These are phyloP conservation scores for Capsicum pubescens DNA, from an alignment of 257 asterid species.

Conservation along the genomic window DNA sequence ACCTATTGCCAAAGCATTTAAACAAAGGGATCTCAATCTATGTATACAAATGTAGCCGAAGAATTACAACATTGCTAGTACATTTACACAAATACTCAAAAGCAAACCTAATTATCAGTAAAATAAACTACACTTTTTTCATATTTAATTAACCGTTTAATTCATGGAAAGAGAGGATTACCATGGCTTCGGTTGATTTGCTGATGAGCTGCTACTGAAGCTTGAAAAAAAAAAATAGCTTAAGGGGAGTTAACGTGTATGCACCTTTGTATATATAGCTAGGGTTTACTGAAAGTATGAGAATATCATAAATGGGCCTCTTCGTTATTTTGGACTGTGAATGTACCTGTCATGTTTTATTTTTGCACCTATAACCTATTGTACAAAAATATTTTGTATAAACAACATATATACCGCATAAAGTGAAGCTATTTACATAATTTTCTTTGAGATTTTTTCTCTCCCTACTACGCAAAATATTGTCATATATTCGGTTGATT, in stretches of 20 bases:
- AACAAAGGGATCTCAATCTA: neutral
- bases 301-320: neutral
- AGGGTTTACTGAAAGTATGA: constrained; percentile 16
- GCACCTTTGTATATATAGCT: constrained; percentile 20
- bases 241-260: neutral
- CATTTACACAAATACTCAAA: constrained; percentile 11
- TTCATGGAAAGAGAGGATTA: neutral
- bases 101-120: neutral
- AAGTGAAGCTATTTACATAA: too few relatives aligned
- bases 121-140: neutral
- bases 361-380: neutral
- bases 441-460: too few relatives aligned
- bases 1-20: neutral
- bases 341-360: neutral
- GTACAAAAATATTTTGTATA: neutral
- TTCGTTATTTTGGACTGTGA: neutral
- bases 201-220: constrained; percentile 2
- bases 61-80: neutral
- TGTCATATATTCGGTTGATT: too few relatives aligned
- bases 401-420: too few relatives aligned
- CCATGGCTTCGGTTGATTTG: constrained; percentile 25
- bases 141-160: neutral
- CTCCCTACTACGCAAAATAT: too few relatives aligned
- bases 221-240: neutral
- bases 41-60: neutral